Evolutionary conservation across 2,329 filamentous ascomycete genomes (phyloP), one percentile per base, ranked within the genome.

Genomic region (Fusarium lyarnte): DNA sequence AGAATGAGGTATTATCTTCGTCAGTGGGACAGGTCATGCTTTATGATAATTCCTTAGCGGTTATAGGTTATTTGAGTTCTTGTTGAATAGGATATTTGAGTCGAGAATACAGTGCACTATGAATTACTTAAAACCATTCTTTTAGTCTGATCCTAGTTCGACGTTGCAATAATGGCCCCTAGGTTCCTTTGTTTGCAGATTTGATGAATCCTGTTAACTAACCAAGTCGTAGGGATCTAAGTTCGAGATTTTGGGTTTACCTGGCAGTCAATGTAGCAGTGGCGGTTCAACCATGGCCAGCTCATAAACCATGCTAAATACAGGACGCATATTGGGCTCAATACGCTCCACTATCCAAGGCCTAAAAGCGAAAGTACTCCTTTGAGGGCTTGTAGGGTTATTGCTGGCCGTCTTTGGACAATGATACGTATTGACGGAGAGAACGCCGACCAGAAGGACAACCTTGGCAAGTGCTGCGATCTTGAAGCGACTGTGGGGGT

Each of bases 201-300:
- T 49, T n/a, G 3, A 9, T 5, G 10, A 49, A 6, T 13, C 3
- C 4, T 29, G 0, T 5, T 8, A 16, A 1, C 29, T 25, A 25
- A 16, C 7, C 5, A 4, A 17, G 10, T 10, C 29, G 12, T 3
- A 33, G 0, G 7, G 5, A 6, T 0, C 33, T 4, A 6, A 5
- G 10, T 7, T 23, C 4, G 4, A 51, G 1, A 25, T 2, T 35
- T 4, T 8, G 4, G 13, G 5, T 23, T 51, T 3, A 9, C 3
- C 3, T 5, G 3, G 11, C 5, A 25, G 17, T 3, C 9, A 21
- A 38, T 8, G 3, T 12, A 19, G 17, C 19, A 38, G 17, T 5
- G 8, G 21, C 31, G 7, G 47, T 35, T 14, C 25, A 4, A 7
- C 4, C 19, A 6, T 1, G 2, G 16, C 12, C 6, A 51, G 3